Evolutionary conservation across 2,329 filamentous ascomycete genomes (phyloP), one percentile per base, ranked within the genome.

Genomic region (Neofusicoccum parvum): DNA sequence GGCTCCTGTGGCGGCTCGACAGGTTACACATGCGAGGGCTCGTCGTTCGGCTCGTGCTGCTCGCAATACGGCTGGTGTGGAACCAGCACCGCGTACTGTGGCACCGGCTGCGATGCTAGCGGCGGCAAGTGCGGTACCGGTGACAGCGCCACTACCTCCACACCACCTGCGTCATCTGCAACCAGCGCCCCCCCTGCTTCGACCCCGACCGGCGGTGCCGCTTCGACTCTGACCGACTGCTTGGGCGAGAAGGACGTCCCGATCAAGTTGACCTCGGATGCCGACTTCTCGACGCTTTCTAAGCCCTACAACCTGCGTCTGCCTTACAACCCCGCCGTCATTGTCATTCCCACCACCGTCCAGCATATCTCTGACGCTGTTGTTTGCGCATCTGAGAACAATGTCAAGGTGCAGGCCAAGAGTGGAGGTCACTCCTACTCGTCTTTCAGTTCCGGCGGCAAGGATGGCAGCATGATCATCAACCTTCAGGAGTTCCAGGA

Each of bases 391-490:
- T 78, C 72, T 2, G 67, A 81, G 27, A 77, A 79, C 65, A 76
- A 77, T 5, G 74, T 85, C 62, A 84, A 85, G 68, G 86, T 90
- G 0, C 87, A 89, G 71, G 84, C 88, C 23, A 85, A 82, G 68
- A 87, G 86, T 1, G 88, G 88, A 3, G 88, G 88, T 0, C 88
- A 90, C 70, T 89, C 86, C 0, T 90, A 88, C 68, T 87, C 80
- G 0, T 82, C 80, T 0, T 81, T 80, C 66, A 81, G 81, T 3
- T 78, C 82, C 0, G 82, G 82, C 36, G 83, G 83, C 7, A 78
- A 82, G 69, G 76, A 85, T 65, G 82, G 82, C 3, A 78, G 79
- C 48, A 73, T 85, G 68, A 77, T 82, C 7, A 79, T 86, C 36
- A 80, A 82, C 69, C 74, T 86, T 59, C 74, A 81, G 68, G 72